These are phyloP conservation scores for Fonsecaea erecta DNA, from an alignment of 2,329 filamentous ascomycete species.

Conservation along the genomic window DNA sequence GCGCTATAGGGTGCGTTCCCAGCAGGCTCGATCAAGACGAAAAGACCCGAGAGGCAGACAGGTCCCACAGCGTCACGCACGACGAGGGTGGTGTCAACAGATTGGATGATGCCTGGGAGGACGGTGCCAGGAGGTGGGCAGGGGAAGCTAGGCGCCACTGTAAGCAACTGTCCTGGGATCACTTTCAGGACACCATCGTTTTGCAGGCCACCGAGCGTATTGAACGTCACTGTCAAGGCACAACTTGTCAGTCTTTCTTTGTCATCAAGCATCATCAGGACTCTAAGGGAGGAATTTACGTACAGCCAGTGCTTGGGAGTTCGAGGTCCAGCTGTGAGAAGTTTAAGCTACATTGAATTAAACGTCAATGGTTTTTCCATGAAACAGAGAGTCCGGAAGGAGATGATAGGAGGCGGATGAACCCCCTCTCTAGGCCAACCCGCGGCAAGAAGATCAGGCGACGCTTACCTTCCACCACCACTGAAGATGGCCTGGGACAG, in stretches of 20 bases:
- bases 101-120: conserved; percentile 11
- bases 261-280: not conserved
- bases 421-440: not conserved
- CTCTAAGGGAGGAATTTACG: not conserved
- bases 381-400: not conserved
- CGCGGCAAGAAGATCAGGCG: not conserved
- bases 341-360: conserved; percentile 1
- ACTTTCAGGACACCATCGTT: not conserved
- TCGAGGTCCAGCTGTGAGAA: conserved; percentile 4
- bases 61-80: conserved; percentile 7
- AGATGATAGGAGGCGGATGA: not conserved
- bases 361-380: not conserved
- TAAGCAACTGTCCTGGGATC: not conserved
- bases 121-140: conserved; percentile 14
- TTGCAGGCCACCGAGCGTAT: not conserved
- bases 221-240: not conserved
- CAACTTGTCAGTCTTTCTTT: not conserved
- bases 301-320: conserved; percentile 11
- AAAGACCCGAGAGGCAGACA: conserved; percentile 8
- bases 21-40: conserved; percentile 12
- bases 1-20: conserved; percentile 10
- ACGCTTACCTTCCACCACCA: conserved; percentile 8
- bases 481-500: conserved; percentile 1
- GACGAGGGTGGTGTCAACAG: conserved; percentile 1
- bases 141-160: conserved; percentile 1